These are phyloP conservation scores for Lactifluus volemus DNA, from an alignment of 768 basidiomycete species.

Conservation along the genomic window DNA sequence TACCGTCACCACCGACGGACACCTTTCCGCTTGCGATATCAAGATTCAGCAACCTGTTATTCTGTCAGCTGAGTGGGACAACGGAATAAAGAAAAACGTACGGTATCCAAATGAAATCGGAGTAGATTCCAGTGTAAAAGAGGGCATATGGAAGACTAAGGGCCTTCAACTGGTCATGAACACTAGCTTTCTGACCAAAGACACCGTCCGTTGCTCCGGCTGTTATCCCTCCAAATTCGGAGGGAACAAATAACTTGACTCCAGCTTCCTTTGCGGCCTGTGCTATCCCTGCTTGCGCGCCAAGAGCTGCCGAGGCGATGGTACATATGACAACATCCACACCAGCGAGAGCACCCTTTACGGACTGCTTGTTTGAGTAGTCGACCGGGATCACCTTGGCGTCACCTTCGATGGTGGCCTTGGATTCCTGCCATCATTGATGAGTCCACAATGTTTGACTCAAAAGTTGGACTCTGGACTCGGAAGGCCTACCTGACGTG, in stretches of 20 bases:
- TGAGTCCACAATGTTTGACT: not conserved
- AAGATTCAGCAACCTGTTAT: not conserved
- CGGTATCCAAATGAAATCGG: slow-evolving; percentile 9
- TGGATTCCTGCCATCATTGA: too few species aligned
- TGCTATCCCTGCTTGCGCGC: slow-evolving; percentile 17
- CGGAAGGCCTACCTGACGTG: slow-evolving; percentile 2
- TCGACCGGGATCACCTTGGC: not conserved
- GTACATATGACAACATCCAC: slow-evolving; percentile 17
- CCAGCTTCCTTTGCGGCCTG: slow-evolving; percentile 22
- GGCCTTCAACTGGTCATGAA: slow-evolving; percentile 5
- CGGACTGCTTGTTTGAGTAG: slow-evolving; percentile 1
- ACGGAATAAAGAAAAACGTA: not conserved
- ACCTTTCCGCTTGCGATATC: slow-evolving; percentile 18
- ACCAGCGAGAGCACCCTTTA: slow-evolving; percentile 3
- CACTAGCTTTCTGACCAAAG: not conserved
- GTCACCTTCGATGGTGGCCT: not conserved
- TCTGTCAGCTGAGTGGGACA: not conserved
- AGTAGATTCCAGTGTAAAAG: slow-evolving; percentile 18
- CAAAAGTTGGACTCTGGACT: not conserved
- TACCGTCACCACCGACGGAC: slow-evolving; percentile 16
- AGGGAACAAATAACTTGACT: slow-evolving; percentile 27
- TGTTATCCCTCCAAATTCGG: slow-evolving; percentile 24
- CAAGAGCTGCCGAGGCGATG: slow-evolving; percentile 1
- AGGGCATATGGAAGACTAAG: slow-evolving; percentile 11
- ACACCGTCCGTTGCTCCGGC: not conserved